Conservation (phyloP, 1,284 basidiomycete species). For the Chiua sp. region DNA sequence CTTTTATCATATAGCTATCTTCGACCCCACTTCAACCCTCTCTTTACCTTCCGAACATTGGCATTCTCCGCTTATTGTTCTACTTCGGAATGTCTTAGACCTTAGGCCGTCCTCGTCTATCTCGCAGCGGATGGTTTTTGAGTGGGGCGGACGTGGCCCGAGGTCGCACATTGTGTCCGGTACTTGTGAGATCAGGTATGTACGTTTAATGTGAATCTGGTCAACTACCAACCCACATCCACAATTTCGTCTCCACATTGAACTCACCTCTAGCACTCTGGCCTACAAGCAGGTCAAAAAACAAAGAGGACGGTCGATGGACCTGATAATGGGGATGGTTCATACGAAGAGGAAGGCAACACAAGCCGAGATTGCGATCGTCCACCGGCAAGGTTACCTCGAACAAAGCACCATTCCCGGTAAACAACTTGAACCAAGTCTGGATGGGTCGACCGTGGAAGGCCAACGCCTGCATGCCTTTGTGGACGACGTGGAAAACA, state of each 20-base stretch:
- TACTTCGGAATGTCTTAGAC: no score
- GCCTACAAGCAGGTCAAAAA: slow-evolving; percentile 29
- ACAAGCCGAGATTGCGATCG: slow-evolving; percentile 23
- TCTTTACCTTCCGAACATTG: no score
- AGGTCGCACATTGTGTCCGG: slow-evolving; percentile 39
- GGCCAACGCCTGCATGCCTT: slow-evolving; percentile 42
- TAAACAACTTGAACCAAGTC: slow-evolving; percentile 33
- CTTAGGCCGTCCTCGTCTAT: slow-evolving; percentile 36
- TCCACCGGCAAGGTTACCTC: slow-evolving; percentile 34
- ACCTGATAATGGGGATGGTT: slow-evolving; percentile 23
- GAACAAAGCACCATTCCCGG: slow-evolving; percentile 37
- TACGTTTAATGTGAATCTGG: background rate
- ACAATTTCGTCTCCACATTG: slow-evolving; percentile 34
- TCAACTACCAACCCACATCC: background rate
- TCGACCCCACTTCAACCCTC: no score
- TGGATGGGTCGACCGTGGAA: slow-evolving; percentile 16
- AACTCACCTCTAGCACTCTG: slow-evolving; percentile 29
- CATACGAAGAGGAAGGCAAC: slow-evolving; percentile 31
- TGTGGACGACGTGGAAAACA: slow-evolving; percentile 49
- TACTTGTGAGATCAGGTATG: slow-evolving; percentile 53
- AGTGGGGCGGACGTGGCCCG: slow-evolving; percentile 45
- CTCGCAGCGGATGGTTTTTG: slow-evolving; percentile 52
- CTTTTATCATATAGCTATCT: no score
- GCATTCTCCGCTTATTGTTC: no score
- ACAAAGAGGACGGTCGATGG: slow-evolving; percentile 22